Evolutionary conservation across 345 rosid species (phyloP).

Genomic region (Gossypium stocksii): DNA sequence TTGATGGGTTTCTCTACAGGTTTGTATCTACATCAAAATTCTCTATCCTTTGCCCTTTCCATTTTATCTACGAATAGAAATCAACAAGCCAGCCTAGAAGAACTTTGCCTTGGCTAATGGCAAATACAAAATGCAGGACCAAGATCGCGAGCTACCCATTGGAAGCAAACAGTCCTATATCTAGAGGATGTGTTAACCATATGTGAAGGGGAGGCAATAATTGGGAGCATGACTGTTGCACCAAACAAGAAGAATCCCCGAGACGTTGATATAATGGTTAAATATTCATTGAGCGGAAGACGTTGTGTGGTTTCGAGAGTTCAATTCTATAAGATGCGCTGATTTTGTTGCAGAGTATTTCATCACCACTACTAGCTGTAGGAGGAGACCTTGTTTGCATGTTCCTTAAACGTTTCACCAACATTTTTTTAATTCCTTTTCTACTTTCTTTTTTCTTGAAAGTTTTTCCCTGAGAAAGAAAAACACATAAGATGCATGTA

Average conservation of each 20-base stretch:
- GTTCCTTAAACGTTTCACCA: constrained; percentile 48
- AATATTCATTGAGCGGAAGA: constrained; percentile 62
- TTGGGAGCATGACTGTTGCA: constrained; percentile 85
- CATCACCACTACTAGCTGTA: background rate
- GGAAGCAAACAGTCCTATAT: constrained; percentile 95
- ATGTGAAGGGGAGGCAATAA: constrained; percentile 80
- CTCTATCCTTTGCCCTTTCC: background rate
- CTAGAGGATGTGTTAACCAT: constrained; percentile 86
- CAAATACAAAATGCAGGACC: constrained; percentile 46
- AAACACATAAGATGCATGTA: background rate
- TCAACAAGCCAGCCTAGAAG: background rate
- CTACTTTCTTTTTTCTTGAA: constrained; percentile 25
- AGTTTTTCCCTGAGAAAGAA: no score
- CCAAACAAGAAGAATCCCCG: constrained; percentile 90
- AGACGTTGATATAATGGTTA: constrained; percentile 76
- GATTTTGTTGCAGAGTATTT: constrained; percentile 9
- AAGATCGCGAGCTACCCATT: constrained; percentile 71
- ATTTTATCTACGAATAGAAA: background rate
- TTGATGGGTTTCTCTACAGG: constrained; percentile 96
- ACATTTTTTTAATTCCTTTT: constrained; percentile 26
- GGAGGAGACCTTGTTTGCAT: constrained; percentile 38
- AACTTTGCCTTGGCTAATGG: background rate
- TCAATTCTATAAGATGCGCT: constrained; percentile 78
- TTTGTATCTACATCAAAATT: constrained; percentile 8
- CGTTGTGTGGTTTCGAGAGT: constrained; percentile 56